Base-by-base conservation (phyloP, 2,329 filamentous ascomycete genomes). In the Dissoconium aciculare region DNA sequence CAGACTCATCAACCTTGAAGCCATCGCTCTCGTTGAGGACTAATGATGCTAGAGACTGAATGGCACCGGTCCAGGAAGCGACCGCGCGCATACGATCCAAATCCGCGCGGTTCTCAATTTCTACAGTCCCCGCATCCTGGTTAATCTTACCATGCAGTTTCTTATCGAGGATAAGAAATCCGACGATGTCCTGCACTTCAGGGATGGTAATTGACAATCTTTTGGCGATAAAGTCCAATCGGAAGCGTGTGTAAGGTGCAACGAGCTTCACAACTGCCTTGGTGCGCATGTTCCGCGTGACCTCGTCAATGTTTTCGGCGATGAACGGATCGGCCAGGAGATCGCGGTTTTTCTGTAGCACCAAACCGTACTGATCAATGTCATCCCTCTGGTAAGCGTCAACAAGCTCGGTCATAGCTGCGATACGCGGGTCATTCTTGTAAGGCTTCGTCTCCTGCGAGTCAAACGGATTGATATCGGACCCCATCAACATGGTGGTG, bases 371-470 rank as follows among this genome's bases (percentile, higher is more conserved):
- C 43, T 71, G 67, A 53, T 87, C 79, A 43, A 98, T 87, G 52
- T 95, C 87, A 49, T 95, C 87, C 35, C 80, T 74, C 59, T 95
- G 89, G 56, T 93, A 98, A 8, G 89, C 84, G 47, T 95, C 85
- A 13, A 98, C 89, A 1, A 98, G 69, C 45, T 94, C 81, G 2
- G 85, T 95, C 87, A 98, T 98, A 45, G 84, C 87, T 2, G 83
- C 78, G 45, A 98, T 94, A 35, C 87, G 80, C 4, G 84, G 80
- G 53, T 98, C 87, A 44, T 81, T 87, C 59, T 84, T 87, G 66
- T 98, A 98, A 24, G 89, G 89, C 60, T 95, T 95, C 11, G 87
- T 95, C 62, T 98, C 89, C 56, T 95, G 89, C 5, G 85, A 94
- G 57, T 95, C 87, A 55, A 98, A 95, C 0, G 89, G 89, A 55